Base-by-base conservation (phyloP, 306 rosid genomes). In the Chamaecrista fasciculata region DNA sequence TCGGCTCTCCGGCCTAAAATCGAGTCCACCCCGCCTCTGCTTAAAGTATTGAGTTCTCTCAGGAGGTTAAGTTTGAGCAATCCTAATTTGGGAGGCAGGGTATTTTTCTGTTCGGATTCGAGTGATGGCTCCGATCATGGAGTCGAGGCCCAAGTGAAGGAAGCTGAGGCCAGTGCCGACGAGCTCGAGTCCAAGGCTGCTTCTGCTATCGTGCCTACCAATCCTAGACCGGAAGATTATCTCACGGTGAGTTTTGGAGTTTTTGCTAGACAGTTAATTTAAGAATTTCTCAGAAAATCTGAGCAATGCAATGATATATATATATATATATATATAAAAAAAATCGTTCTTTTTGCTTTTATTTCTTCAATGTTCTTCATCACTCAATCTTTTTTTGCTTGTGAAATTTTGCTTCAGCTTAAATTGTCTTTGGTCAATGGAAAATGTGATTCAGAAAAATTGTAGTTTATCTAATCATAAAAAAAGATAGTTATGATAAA, bases 171-270 rank as follows among this genome's bases (percentile, higher is more conserved):
- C 1, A 81, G 60, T 18, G 76, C 55, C 47, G 87, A 86, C 48
- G 89, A 83, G 40, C 70, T 70, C 6, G 84, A 80, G 15, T 37
- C 83, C 1, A 87, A 84, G 64, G 69, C 86, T 50, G 84, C 92
- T 7, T 85, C 94, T 9, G 97, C 99, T 49, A 95, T 95, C 9
- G 87, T 95, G 48, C 56, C 99, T 67, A 87, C 95, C 2, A 78
- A 82, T 77, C 97, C 99, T 16, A 82, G 86, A 75, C 99, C 96
- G 9, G 99, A 95, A 79, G 99, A 91, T 80, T 95, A 91, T 69
- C 84, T 91, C 66, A 89, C 91, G 74, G 99, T 95, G 79, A 66
- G 97, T 83, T 56, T 84, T 67, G 1, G 53, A 60, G 84, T 81
- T 39, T 66, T 0, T 50, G 36, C 31, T 51, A 21, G 34, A 14